Evolutionary conservation across 78 protist genomes (phyloP).

Genomic region (Dictyostelium capitatum): DNA sequence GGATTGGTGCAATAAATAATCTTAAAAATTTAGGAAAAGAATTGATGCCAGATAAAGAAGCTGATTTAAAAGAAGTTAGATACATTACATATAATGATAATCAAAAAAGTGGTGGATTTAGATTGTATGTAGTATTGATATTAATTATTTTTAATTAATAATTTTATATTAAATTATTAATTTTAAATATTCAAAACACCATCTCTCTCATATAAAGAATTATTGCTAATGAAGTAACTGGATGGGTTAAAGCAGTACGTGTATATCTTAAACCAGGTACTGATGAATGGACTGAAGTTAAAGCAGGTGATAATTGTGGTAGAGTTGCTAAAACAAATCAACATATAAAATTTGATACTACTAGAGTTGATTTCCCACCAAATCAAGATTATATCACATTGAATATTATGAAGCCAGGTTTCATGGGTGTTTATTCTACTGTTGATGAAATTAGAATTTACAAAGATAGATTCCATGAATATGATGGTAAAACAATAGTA

Average conservation of each 20-base stretch:
- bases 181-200: too few relatives aligned
- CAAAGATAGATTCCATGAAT: not conserved
- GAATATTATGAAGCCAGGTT: not conserved
- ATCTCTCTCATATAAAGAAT: not conserved
- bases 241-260: constrained; percentile 5
- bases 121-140: not conserved
- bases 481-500: constrained; percentile 5
- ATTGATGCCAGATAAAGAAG: not conserved
- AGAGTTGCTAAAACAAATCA: not conserved
- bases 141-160: not conserved
- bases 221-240: not conserved
- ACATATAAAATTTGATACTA: not conserved
- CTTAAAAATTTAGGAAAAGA: not conserved
- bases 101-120: not conserved
- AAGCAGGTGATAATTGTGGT: not conserved
- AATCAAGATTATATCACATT: not conserved
- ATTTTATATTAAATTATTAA: too few relatives aligned
- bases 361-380: not conserved
- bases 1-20: not conserved
- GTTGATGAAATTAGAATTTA: not conserved
- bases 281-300: not conserved
- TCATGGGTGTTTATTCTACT: not conserved
- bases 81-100: not conserved
- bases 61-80: not conserved
- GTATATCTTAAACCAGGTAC: not conserved